Conservation (phyloP, 345 rosid genomes). For the Excoecaria agallocha region DNA sequence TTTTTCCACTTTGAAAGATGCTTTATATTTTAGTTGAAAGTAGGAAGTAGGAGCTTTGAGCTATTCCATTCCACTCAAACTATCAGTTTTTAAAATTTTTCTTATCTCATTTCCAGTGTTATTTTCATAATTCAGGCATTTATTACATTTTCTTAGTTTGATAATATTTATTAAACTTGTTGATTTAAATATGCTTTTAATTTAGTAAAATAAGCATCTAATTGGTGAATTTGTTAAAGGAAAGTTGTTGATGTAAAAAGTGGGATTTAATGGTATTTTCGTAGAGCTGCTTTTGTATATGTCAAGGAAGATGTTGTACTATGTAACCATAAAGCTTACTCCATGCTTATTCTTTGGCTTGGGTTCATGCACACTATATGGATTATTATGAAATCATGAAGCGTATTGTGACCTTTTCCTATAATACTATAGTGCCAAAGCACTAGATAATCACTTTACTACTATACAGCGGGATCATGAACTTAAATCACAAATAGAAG, state of each 20-base stretch:
- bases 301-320: background rate
- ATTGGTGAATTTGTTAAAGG: background rate
- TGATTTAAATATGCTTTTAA: background rate
- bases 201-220: background rate
- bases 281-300: background rate
- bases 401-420: conserved; percentile 2
- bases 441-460: conserved; percentile 85
- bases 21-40: no score
- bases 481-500: conserved; percentile 82
- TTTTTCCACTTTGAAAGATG: no score
- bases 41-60: no score
- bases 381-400: background rate
- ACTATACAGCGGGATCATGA: conserved; percentile 78
- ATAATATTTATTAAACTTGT: no score
- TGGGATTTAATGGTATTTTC: background rate
- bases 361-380: background rate
- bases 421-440: conserved; percentile 66
- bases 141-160: no score
- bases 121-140: no score
- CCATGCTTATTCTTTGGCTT: conserved; percentile 2
- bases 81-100: no score
- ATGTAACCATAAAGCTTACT: no score
- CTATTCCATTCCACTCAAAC: no score
- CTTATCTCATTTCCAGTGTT: no score
- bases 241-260: background rate